Evolutionary conservation across 2,329 filamentous ascomycete genomes (phyloP).

Genomic region (Paramyrothecium roridum): DNA sequence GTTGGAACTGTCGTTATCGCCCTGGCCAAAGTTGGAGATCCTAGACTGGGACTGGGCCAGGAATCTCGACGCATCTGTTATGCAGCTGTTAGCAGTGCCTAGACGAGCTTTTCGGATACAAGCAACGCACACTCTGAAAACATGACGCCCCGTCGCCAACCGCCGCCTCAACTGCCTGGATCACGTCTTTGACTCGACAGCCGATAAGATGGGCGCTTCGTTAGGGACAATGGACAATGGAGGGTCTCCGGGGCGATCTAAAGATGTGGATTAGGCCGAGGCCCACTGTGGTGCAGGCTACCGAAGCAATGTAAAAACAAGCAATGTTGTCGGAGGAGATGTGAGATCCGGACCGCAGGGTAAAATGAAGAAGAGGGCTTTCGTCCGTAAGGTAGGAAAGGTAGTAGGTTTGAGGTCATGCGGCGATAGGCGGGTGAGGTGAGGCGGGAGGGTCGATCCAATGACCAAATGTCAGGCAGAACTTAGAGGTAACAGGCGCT

Average conservation of each 20-base stretch:
- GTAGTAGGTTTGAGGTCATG: conserved; percentile 3
- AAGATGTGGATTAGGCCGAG: conserved; percentile 13
- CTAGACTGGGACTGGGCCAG: conserved; percentile 94
- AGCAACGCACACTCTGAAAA: conserved; percentile 76
- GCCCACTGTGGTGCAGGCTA: conserved; percentile 8
- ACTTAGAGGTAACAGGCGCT: background rate
- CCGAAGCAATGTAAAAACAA: conserved; percentile 1
- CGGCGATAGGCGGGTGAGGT: conserved; percentile 8
- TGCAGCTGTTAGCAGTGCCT: conserved; percentile 8
- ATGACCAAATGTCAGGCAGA: conserved; percentile 6
- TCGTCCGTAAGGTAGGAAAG: background rate
- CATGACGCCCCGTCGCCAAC: conserved; percentile 32
- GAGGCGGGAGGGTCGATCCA: background rate
- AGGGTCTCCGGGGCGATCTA: conserved; percentile 7
- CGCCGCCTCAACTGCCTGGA: conserved; percentile 24
- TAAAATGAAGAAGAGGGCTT: background rate
- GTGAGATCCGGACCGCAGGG: background rate
- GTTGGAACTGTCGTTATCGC: conserved; percentile 37
- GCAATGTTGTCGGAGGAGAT: background rate
- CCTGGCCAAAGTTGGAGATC: conserved; percentile 68
- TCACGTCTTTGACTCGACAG: background rate
- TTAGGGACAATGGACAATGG: conserved; percentile 11
- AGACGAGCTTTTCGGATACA: conserved; percentile 3
- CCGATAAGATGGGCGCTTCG: conserved; percentile 6
- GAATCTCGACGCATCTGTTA: conserved; percentile 88